A percentile compares a stretch with the other conserved stretches of the same genome.
These are phyloP conservation scores for Scheffersomyces lignicola DNA, from an alignment of 1,139 yeast genomes.

Conservation along the genomic window DNA sequence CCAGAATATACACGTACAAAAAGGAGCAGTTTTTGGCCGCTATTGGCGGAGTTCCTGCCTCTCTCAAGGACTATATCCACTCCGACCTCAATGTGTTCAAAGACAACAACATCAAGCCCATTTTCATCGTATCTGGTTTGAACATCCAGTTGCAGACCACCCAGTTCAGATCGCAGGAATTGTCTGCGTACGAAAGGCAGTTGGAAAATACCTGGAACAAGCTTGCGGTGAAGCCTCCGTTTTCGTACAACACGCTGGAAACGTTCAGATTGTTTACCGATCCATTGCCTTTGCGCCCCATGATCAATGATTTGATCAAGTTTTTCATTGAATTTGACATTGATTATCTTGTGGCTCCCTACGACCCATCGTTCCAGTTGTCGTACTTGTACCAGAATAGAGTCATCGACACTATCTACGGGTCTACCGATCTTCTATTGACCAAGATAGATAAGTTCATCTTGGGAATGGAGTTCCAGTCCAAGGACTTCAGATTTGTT, in stretches of 20 bases:
- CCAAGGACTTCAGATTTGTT: slow-evolving; percentile 64
- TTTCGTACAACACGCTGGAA: slow-evolving; percentile 30
- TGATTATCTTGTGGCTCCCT: slow-evolving; percentile 80
- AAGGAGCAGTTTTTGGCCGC: slow-evolving; percentile 77
- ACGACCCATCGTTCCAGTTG: slow-evolving; percentile 78
- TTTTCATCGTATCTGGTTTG: slow-evolving; percentile 71
- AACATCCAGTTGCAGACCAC: slow-evolving; percentile 34
- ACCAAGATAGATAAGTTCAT: slow-evolving; percentile 69
- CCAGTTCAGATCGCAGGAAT: slow-evolving; percentile 36
- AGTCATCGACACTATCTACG: slow-evolving; percentile 74
- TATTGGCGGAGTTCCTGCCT: slow-evolving; percentile 78
- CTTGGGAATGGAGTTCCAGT: slow-evolving; percentile 66
- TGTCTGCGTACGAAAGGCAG: slow-evolving; percentile 47
- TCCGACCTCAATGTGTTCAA: slow-evolving; percentile 63
- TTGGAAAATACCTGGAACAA: slow-evolving; percentile 49
- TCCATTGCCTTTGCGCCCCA: slow-evolving; percentile 48
- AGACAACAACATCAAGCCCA: slow-evolving; percentile 66
- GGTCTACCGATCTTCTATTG: slow-evolving; percentile 78
- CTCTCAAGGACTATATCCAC: slow-evolving; percentile 57
- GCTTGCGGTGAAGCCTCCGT: slow-evolving; percentile 24
- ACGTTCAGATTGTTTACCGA: slow-evolving; percentile 48
- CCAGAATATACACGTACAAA: slow-evolving; percentile 60
- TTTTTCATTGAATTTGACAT: slow-evolving; percentile 58
- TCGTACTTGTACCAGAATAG: slow-evolving; percentile 61
- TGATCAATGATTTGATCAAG: slow-evolving; percentile 55